Conservation (phyloP, 495 filamentous ascomycete species). For the Cenococcum geophilum region DNA sequence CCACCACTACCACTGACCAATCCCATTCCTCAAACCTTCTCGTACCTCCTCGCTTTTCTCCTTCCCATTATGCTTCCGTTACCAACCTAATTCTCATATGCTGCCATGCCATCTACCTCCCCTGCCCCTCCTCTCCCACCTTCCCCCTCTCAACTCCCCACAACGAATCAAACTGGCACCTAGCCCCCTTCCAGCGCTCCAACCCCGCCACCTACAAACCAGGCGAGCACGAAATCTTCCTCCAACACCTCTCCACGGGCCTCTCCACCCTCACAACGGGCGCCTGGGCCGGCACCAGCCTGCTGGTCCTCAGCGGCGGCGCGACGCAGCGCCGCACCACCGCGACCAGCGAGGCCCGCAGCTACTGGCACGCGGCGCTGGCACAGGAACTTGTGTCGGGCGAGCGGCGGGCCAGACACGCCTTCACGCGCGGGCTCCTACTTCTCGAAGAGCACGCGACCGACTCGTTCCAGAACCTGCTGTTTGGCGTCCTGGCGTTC, state of each 20-base stretch:
- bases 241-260: constrained; percentile 32
- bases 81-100: constrained; percentile 34
- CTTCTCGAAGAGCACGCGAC: constrained; percentile 37
- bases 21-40: not conserved
- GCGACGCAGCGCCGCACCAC: constrained; percentile 20
- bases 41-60: not conserved
- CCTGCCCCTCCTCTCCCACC: constrained; percentile 12
- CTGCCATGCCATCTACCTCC: constrained; percentile 38
- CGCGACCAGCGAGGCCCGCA: constrained; percentile 31
- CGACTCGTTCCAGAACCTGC: constrained; percentile 41
- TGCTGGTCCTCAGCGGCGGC: constrained; percentile 38
- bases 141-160: constrained; percentile 14
- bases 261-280: constrained; percentile 10
- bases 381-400: too few species aligned
- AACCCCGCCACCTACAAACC: constrained; percentile 29
- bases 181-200: constrained; percentile 35
- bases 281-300: not conserved
- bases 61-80: constrained; percentile 7
- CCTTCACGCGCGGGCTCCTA: constrained; percentile 15
- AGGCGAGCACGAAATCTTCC: constrained; percentile 37
- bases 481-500: constrained; percentile 38
- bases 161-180: constrained; percentile 34
- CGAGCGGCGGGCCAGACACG: too few species aligned
- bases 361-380: constrained; percentile 32
- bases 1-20: not conserved